Evolutionary conservation across 805 yeast species (phyloP).

Genomic region (Metschnikowia drakensbergensis): DNA sequence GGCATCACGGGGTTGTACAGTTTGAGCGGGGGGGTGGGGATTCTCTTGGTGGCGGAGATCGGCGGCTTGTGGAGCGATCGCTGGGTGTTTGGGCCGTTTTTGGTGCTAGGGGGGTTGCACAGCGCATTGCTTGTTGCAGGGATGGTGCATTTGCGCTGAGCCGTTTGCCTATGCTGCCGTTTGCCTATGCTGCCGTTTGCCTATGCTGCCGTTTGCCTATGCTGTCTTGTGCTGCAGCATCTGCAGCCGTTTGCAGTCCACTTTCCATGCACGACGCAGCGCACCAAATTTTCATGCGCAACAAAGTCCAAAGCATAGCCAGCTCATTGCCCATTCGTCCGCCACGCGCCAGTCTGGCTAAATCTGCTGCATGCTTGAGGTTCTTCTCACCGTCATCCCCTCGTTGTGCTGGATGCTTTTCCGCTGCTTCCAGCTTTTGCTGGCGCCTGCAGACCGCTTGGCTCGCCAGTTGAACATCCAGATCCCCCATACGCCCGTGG

Average conservation of each 20-base stretch:
- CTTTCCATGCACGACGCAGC: constrained; percentile 1
- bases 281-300: constrained; percentile 1
- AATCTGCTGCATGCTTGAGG: constrained; percentile 25
- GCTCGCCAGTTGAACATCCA: constrained; percentile 46
- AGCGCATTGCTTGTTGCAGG: constrained; percentile 9
- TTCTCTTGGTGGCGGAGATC: constrained; percentile 51
- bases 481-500: constrained; percentile 52
- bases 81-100: constrained; percentile 58
- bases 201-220: too few relatives aligned
- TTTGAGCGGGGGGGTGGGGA: constrained; percentile 67
- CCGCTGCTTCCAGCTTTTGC: constrained; percentile 34
- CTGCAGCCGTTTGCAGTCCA: background rate
- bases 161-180: too few relatives aligned
- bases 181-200: too few relatives aligned
- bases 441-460: constrained; percentile 46
- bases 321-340: background rate
- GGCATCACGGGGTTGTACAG: constrained; percentile 66
- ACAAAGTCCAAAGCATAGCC: background rate
- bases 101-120: constrained; percentile 45
- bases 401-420: constrained; percentile 39
- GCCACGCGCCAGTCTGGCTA: background rate
- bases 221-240: too few relatives aligned
- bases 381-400: constrained; percentile 30
- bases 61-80: constrained; percentile 61
- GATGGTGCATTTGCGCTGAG: background rate